These are phyloP conservation scores for Hyphopichia wangnamkhiaoensis DNA, from an alignment of 1,139 yeast genomes.

Conservation along the genomic window DNA sequence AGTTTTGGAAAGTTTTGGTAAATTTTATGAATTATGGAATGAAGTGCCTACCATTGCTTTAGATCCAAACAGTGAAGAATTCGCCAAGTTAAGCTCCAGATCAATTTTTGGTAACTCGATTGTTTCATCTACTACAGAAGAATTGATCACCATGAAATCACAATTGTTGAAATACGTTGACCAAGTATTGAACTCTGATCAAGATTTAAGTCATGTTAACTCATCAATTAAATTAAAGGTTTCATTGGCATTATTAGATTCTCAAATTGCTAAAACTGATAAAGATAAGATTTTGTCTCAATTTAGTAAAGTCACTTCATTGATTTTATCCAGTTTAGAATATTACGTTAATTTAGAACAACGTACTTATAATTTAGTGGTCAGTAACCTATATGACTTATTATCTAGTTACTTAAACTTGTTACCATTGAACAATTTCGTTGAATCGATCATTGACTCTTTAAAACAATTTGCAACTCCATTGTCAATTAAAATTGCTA, in stretches of 20 bases:
- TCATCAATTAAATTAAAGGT: conserved; percentile 57
- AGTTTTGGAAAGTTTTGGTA: conserved; percentile 61
- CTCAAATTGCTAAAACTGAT: conserved; percentile 28
- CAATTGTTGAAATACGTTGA: conserved; percentile 57
- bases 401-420: conserved; percentile 65
- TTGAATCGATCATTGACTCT: conserved; percentile 61
- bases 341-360: conserved; percentile 20
- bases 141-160: conserved; percentile 50
- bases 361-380: conserved; percentile 15
- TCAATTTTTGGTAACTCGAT: conserved; percentile 67
- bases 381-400: conserved; percentile 40
- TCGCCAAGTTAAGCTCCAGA: conserved; percentile 45
- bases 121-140: conserved; percentile 50
- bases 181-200: conserved; percentile 43
- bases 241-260: conserved; percentile 55
- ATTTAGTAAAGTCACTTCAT: conserved; percentile 46
- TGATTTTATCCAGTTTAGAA: conserved; percentile 40
- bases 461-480: conserved; percentile 42
- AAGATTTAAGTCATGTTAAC: conserved; percentile 37
- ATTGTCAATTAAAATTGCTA: conserved; percentile 40
- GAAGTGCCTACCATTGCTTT: conserved; percentile 43
- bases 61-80: conserved; percentile 40
- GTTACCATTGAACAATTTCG: conserved; percentile 74
- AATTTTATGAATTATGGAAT: conserved; percentile 58
- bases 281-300: conserved; percentile 33